These are phyloP conservation scores for Tuctoria greenei DNA, from an alignment of 176 grass and related monocot species.

Conservation along the genomic window DNA sequence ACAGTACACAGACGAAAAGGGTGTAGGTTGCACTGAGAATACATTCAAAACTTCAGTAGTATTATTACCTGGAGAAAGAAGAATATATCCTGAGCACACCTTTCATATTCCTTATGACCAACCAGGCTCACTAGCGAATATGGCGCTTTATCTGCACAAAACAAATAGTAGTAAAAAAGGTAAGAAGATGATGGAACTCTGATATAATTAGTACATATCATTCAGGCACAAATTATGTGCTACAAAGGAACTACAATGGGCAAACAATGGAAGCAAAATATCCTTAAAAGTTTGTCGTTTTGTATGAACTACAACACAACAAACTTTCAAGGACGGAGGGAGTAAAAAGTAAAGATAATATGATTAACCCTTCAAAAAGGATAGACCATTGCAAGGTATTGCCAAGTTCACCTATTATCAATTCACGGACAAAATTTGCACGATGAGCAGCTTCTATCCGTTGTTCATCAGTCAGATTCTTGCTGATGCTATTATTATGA, in stretches of 20 bases:
- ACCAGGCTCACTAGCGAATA: constrained; percentile 79
- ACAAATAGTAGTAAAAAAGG: neutral
- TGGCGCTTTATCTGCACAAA: constrained; percentile 75
- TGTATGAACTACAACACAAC: no score
- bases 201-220: constrained; percentile 10
- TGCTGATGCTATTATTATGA: constrained; percentile 52
- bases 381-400: neutral
- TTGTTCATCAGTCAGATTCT: constrained; percentile 63
- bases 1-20: neutral
- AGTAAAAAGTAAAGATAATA: neutral
- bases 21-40: neutral
- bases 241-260: constrained; percentile 1
- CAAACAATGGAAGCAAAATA: constrained; percentile 8
- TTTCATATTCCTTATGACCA: constrained; percentile 94
- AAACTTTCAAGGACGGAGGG: no score
- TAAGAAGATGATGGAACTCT: neutral
- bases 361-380: neutral
- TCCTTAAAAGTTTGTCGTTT: no score
- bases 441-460: constrained; percentile 69
- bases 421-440: constrained; percentile 84
- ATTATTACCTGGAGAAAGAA: constrained; percentile 95
- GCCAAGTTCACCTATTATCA: constrained; percentile 78
- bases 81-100: constrained; percentile 86
- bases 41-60: constrained; percentile 8
- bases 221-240: neutral